Evolutionary conservation across 306 rosid genomes (phyloP), one percentile per base, ranked within the genome.

Genomic region (Vigna unguiculata): DNA sequence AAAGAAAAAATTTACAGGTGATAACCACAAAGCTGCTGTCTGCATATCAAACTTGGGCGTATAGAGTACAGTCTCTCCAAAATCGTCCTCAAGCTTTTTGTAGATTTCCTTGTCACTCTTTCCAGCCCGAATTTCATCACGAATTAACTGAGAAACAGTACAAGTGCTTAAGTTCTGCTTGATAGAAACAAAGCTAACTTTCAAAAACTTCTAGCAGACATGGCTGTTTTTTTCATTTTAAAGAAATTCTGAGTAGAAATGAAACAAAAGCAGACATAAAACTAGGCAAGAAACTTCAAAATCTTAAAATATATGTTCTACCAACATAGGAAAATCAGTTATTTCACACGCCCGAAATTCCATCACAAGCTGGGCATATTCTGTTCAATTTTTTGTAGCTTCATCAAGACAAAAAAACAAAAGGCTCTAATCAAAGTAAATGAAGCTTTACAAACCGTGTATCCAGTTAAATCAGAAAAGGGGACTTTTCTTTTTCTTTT

Each of bases 31-130:
- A 61, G 90, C 97, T 34, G 96, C 96, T 74, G 98, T 94, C 87
- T 94, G 97, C 86, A 88, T n/a, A 81, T 95, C 98, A 82, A 95
- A 95, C 84, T 92, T 92, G 1, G 98, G 98, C 41, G 85, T 64
- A 76, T 95, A 95, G 21, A 92, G 90, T 16, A 95, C 86, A 2
- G 92, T 85, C 86, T 95, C 98, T 43, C 98, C 98, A 69, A 82
- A 92, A 11, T 90, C 92, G 0, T 88, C 83, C 88, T 92, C 97
- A 5, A 95, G 97, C 83, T 88, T 95, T 52, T 85, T 86, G 83
- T 28, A 92, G 71, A 95, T 90, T 51, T 95, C 97, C 79, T 90
- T 90, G 83, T 95, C 98, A 15, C 79, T 20, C 79, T 86, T 95
- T 65, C 97, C 97, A 15, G 87, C 16, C 25, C 66, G 93, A 82